Evolutionary conservation across 345 rosid species (phyloP).

Genomic region (Gossypium arboreum): DNA sequence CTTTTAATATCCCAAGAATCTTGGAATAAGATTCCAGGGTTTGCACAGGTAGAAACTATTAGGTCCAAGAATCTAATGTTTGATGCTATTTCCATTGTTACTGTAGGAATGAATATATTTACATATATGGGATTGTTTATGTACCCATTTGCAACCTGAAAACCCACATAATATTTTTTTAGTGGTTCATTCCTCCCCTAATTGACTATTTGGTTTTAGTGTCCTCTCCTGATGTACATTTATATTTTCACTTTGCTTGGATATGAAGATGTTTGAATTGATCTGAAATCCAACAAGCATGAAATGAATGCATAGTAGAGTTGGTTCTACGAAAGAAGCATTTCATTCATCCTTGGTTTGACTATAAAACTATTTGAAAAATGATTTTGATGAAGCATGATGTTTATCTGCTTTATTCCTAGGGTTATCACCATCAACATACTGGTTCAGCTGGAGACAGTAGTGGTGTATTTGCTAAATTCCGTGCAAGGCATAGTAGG

Average conservation of each 20-base stretch:
- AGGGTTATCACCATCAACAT: slow-evolving; percentile 63
- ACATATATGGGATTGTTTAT: neutral
- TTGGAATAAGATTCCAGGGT: too few relatives aligned
- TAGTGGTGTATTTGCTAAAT: slow-evolving; percentile 70
- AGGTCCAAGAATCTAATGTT: neutral
- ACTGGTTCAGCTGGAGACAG: slow-evolving; percentile 54
- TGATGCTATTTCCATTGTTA: neutral
- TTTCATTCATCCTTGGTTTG: neutral
- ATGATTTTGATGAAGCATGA: slow-evolving; percentile 5
- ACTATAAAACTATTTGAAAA: neutral
- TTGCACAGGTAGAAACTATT: too few relatives aligned
- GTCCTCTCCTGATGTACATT: neutral
- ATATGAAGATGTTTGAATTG: neutral
- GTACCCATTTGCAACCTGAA: neutral
- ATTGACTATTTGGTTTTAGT: neutral
- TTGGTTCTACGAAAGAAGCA: neutral
- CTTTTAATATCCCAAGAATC: too few relatives aligned
- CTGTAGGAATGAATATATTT: neutral
- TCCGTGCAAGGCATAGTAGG: slow-evolving; percentile 58
- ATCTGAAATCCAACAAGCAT: neutral
- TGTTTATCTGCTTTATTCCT: slow-evolving; percentile 16
- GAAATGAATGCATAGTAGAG: neutral
- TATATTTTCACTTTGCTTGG: neutral
- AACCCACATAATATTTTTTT: neutral
- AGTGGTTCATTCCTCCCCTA: neutral